Evolutionary conservation across 352 stramenopile genomes (phyloP).

Genomic region (Phytophthora vignae): DNA sequence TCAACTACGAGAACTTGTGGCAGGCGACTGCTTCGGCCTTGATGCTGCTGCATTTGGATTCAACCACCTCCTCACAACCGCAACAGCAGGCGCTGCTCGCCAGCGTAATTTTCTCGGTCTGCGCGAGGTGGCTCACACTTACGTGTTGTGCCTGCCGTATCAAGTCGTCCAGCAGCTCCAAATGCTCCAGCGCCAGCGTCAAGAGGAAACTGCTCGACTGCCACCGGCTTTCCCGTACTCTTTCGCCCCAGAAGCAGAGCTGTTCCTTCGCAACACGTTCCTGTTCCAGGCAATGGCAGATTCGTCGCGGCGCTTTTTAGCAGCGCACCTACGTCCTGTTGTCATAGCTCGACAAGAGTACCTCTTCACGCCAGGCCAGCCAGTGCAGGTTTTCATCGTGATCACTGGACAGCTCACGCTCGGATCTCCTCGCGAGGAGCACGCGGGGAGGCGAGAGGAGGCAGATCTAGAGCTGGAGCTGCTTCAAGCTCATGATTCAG

Average conservation of each 20-base stretch:
- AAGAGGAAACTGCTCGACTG: constrained; percentile 1
- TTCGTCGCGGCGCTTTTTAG: constrained; percentile 50
- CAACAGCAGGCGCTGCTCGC: constrained; percentile 44
- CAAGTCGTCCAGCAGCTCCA: constrained; percentile 40
- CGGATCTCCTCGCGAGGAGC: constrained; percentile 21
- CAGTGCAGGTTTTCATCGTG: constrained; percentile 54
- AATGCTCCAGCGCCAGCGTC: constrained; percentile 14
- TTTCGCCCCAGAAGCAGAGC: constrained; percentile 28
- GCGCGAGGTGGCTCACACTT: constrained; percentile 40
- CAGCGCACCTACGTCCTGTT: constrained; percentile 46
- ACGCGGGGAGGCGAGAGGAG: constrained; percentile 23
- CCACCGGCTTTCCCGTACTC: constrained; percentile 22
- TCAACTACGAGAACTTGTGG: constrained; percentile 40
- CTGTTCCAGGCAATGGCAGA: constrained; percentile 51
- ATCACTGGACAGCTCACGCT: constrained; percentile 55
- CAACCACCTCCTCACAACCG: constrained; percentile 38
- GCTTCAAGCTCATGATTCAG: constrained; percentile 53
- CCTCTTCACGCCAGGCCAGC: constrained; percentile 62
- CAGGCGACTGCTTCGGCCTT: constrained; percentile 57
- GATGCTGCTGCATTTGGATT: constrained; percentile 60
- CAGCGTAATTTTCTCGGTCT: constrained; percentile 63
- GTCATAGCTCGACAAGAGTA: constrained; percentile 54
- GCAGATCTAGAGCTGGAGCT: constrained; percentile 66
- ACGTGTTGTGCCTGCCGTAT: constrained; percentile 51
- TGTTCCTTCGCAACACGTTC: constrained; percentile 53